Percentiles rank a stretch among this genome's conserved stretches.
These are phyloP conservation scores for Emmonsiellopsis sp. DNA, from an alignment of 2,329 filamentous ascomycete genomes.

Conservation along the genomic window DNA sequence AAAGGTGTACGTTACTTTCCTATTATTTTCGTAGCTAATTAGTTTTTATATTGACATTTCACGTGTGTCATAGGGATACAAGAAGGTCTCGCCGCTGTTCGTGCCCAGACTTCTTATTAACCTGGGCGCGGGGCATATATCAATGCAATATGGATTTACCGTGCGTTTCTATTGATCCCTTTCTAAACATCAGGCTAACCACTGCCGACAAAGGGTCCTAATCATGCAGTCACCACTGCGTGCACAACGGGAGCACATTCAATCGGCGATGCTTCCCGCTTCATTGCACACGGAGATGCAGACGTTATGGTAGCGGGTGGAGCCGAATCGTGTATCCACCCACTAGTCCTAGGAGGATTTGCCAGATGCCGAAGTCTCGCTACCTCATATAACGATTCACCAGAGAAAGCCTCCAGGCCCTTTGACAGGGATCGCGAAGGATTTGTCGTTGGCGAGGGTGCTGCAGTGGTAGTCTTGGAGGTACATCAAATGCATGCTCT, in stretches of 20 bases:
- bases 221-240: slow-evolving; percentile 85
- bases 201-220: slow-evolving; percentile 55
- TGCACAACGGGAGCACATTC: slow-evolving; percentile 95
- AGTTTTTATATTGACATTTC: slow-evolving; percentile 5
- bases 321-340: slow-evolving; percentile 90
- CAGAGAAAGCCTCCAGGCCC: slow-evolving; percentile 65
- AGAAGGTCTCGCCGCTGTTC: slow-evolving; percentile 85
- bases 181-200: background rate
- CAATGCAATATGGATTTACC: slow-evolving; percentile 80
- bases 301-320: slow-evolving; percentile 95
- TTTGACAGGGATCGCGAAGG: slow-evolving; percentile 74
- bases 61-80: slow-evolving; percentile 59
- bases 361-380: slow-evolving; percentile 77
- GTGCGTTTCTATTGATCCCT: slow-evolving; percentile 21
- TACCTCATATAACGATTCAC: slow-evolving; percentile 66
- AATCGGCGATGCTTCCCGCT: slow-evolving; percentile 84
- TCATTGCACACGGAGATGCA: slow-evolving; percentile 84
- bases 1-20: slow-evolving; percentile 49
- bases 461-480: slow-evolving; percentile 78
- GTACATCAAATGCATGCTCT: slow-evolving; percentile 24
- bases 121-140: slow-evolving; percentile 85
- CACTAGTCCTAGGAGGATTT: slow-evolving; percentile 85
- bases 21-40: background rate
- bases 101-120: slow-evolving; percentile 92
- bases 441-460: slow-evolving; percentile 89